A percentile compares a stretch with the other conserved stretches of the same genome.
These are phyloP conservation scores for Camellia japonica DNA, from an alignment of 148 eudicot species.

Conservation along the genomic window DNA sequence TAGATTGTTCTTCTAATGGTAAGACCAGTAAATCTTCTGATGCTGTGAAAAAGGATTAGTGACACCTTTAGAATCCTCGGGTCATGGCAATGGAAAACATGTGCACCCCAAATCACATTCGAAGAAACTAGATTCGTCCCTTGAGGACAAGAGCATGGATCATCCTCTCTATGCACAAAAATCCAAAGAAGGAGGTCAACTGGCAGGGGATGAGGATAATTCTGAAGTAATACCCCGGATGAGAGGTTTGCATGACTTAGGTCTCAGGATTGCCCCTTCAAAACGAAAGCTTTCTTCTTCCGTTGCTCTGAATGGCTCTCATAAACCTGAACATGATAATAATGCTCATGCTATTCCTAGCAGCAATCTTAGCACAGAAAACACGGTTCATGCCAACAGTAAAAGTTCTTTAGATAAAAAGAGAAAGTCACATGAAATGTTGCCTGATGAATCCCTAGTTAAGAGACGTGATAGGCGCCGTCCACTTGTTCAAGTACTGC, in stretches of 20 bases:
- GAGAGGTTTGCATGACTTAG: slow-evolving; percentile 56
- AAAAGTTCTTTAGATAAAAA: slow-evolving; percentile 35
- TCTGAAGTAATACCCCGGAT: slow-evolving; percentile 34
- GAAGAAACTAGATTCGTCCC: slow-evolving; percentile 33
- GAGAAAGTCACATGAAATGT: slow-evolving; percentile 39
- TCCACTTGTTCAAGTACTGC: slow-evolving; percentile 44
- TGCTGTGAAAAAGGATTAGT: slow-evolving; percentile 33
- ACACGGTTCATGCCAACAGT: slow-evolving; percentile 29
- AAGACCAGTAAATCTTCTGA: slow-evolving; percentile 38
- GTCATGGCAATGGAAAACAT: slow-evolving; percentile 48
- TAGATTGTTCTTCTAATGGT: slow-evolving; percentile 34
- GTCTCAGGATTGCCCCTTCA: slow-evolving; percentile 36
- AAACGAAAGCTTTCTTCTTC: slow-evolving; percentile 34
- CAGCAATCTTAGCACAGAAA: slow-evolving; percentile 28
- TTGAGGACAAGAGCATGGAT: slow-evolving; percentile 29
- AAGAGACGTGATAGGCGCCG: slow-evolving; percentile 52
- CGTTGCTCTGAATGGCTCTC: slow-evolving; percentile 33
- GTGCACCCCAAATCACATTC: slow-evolving; percentile 30
- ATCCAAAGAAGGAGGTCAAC: slow-evolving; percentile 33
- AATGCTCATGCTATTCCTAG: slow-evolving; percentile 29
- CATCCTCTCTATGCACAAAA: slow-evolving; percentile 25
- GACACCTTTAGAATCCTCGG: slow-evolving; percentile 34
- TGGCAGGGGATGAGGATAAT: slow-evolving; percentile 36
- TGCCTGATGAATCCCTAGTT: slow-evolving; percentile 35
- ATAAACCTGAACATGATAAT: slow-evolving; percentile 27